phyloP scores from a whole-genome alignment of 495 filamentous ascomycete genomes.

The Neurospora sp. region DNA sequence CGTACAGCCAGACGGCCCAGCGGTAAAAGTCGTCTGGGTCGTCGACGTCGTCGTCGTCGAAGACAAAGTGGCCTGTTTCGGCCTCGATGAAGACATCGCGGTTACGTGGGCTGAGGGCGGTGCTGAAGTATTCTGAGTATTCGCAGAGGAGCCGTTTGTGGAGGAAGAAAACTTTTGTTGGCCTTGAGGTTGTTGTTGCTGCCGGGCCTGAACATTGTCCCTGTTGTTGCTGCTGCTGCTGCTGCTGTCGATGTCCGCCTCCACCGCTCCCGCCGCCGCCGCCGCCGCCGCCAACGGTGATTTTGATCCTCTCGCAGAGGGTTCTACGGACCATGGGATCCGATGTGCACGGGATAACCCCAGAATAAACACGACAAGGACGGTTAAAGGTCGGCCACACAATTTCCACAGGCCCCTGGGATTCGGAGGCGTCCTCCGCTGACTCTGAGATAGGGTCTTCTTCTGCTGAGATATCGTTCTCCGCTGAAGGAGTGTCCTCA shows the following conservation, averaged over 20 bases:
- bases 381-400: neutral
- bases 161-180: neutral
- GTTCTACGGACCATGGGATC: neutral
- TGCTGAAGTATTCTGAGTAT: neutral
- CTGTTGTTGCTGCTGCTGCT: neutral
- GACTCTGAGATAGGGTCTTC: neutral
- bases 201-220: too few species aligned
- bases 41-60: neutral
- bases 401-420: neutral
- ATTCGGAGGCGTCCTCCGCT: neutral
- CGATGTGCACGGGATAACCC: neutral
- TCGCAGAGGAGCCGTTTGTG: neutral
- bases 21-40: constrained; percentile 1
- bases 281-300: neutral
- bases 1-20: neutral
- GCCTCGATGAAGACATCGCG: neutral
- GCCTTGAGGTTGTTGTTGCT: neutral
- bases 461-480: neutral
- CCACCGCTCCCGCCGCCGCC: neutral
- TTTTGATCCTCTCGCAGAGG: neutral
- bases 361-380: neutral
- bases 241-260: neutral
- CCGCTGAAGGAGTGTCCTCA: neutral
- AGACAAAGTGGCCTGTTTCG: neutral
- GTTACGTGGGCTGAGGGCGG: neutral